phyloP scores from a whole-genome alignment of 306 rosid genomes.

The Castanea crenata region DNA sequence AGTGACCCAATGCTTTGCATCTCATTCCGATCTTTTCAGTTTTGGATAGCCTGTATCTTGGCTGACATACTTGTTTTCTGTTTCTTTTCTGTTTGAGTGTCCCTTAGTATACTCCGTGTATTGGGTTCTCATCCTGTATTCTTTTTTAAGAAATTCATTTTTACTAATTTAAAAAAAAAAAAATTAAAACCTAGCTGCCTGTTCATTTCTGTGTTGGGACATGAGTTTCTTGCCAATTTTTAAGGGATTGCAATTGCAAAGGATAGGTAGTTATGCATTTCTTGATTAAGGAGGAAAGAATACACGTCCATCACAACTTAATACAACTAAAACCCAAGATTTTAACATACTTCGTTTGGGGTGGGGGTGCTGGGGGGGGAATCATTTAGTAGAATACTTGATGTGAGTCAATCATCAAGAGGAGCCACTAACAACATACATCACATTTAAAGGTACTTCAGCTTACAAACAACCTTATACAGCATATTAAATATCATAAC shows the following conservation, averaged over 20 bases:
- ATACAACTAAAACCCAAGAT: background rate
- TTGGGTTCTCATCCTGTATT: no score
- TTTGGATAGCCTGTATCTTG: no score
- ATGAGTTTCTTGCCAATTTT: background rate
- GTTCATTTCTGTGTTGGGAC: background rate
- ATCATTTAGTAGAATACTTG: background rate
- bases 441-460: slow-evolving; percentile 14
- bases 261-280: background rate
- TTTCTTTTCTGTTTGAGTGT: no score
- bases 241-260: background rate
- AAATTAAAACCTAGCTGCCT: background rate
- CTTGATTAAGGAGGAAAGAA: background rate
- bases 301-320: background rate
- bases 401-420: background rate
- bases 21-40: no score
- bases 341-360: background rate
- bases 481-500: slow-evolving; percentile 8
- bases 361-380: no score
- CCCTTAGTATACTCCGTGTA: no score
- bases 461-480: slow-evolving; percentile 3
- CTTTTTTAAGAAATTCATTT: no score
- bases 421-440: background rate
- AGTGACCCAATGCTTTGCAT: background rate
- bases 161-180: no score
- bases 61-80: no score